Percentiles rank a stretch among this genome's conserved stretches.
Evolutionary conservation across 2,329 filamentous ascomycete genomes (phyloP).

Genomic region (Trichoderma breve): DNA sequence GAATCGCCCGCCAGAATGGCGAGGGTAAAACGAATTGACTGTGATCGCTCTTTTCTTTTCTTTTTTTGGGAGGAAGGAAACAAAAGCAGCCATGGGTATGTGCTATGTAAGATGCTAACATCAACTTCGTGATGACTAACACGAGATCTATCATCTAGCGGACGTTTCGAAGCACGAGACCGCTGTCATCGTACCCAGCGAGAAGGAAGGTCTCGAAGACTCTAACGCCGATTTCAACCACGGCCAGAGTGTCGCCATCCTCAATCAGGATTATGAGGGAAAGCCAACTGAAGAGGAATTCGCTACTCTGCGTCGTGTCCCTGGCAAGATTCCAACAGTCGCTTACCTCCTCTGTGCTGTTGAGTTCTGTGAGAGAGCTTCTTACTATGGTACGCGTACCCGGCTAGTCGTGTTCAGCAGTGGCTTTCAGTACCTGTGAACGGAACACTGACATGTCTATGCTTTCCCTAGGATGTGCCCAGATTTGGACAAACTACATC

Average conservation of each 20-base stretch:
- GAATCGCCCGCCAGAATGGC: background rate
- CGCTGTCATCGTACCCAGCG: background rate
- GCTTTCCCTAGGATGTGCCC: background rate
- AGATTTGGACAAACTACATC: background rate
- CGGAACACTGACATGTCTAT: background rate
- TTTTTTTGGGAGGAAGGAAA: background rate
- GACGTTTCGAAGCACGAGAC: background rate
- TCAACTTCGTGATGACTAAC: background rate
- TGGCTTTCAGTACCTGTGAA: background rate
- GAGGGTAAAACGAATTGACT: background rate
- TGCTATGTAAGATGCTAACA: background rate
- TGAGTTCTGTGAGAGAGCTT: conserved; percentile 60
- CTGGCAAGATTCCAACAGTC: conserved; percentile 49
- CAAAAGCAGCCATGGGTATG: background rate
- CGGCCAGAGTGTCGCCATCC: background rate
- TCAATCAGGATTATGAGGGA: conserved; percentile 18
- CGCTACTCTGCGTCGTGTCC: conserved; percentile 50
- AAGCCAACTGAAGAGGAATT: conserved; percentile 55
- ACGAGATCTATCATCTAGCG: background rate
- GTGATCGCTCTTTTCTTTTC: background rate
- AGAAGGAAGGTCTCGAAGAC: background rate
- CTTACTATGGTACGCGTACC: conserved; percentile 51
- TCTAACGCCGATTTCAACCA: background rate
- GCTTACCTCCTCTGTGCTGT: conserved; percentile 59
- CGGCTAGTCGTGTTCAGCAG: conserved; percentile 40